Evolutionary conservation across 169 alveolate genomes (phyloP).

Genomic region (Plasmodium vivax): DNA sequence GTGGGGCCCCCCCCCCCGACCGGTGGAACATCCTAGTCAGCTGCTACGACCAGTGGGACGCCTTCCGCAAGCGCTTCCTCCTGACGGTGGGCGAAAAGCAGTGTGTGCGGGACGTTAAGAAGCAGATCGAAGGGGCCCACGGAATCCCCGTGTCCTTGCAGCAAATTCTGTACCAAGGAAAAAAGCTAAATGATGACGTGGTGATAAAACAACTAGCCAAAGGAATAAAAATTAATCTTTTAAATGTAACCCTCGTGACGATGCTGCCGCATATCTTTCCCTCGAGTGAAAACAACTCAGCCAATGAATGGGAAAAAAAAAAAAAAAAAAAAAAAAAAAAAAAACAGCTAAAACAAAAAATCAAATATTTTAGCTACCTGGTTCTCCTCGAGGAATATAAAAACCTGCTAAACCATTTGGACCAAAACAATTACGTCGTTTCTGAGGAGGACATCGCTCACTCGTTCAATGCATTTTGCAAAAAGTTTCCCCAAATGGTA

Average conservation of each 20-base stretch:
- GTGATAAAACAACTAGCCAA: conserved; percentile 15
- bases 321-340: conserved; percentile 18
- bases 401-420: conserved; percentile 23
- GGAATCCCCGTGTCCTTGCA: conserved; percentile 61
- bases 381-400: conserved; percentile 54
- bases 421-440: conserved; percentile 20
- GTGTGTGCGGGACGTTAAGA: conserved; percentile 20
- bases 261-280: conserved; percentile 35
- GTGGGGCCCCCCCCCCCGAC: not conserved
- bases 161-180: conserved; percentile 33
- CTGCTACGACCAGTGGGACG: conserved; percentile 32
- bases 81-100: conserved; percentile 3
- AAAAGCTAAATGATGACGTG: conserved; percentile 15
- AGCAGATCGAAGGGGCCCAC: conserved; percentile 29
- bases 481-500: conserved; percentile 20
- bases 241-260: conserved; percentile 39
- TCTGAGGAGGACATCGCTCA: conserved; percentile 17
- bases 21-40: conserved; percentile 19
- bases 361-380: conserved; percentile 26
- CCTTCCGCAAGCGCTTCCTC: conserved; percentile 27
- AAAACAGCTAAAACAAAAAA: conserved; percentile 1
- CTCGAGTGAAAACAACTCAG: conserved; percentile 7
- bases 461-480: conserved; percentile 24
- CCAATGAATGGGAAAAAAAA: conserved; percentile 8
- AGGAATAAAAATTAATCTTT: conserved; percentile 29